Evolutionary conservation across 2,329 filamentous ascomycete species (phyloP).

Genomic region (Curvularia lunata): DNA sequence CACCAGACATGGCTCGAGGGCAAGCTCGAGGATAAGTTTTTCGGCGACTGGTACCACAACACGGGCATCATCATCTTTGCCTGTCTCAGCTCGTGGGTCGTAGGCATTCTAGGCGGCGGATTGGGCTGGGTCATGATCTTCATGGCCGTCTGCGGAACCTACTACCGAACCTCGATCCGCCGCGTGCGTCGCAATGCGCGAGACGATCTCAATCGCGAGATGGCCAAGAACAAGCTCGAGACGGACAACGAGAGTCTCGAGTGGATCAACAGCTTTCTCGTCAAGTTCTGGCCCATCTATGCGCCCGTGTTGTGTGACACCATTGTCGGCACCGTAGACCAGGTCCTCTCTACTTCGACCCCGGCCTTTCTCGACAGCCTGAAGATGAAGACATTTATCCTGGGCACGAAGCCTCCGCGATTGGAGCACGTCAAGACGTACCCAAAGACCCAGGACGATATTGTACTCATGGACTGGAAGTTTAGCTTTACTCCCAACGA

Average conservation of each 20-base stretch:
- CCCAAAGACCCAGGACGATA: slow-evolving; percentile 91
- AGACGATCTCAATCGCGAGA: slow-evolving; percentile 88
- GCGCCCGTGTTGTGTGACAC: slow-evolving; percentile 91
- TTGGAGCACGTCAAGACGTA: slow-evolving; percentile 99
- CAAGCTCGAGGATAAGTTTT: slow-evolving; percentile 86
- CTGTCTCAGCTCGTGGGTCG: slow-evolving; percentile 86
- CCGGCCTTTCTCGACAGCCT: slow-evolving; percentile 92
- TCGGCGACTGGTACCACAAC: slow-evolving; percentile 98
- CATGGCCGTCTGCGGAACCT: slow-evolving; percentile 90
- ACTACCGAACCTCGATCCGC: slow-evolving; percentile 94
- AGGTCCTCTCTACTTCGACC: slow-evolving; percentile 90
- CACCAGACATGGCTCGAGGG: slow-evolving; percentile 87
- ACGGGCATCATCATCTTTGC: slow-evolving; percentile 92
- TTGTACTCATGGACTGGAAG: slow-evolving; percentile 99
- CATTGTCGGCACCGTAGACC: slow-evolving; percentile 92
- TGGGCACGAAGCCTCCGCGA: slow-evolving; percentile 92
- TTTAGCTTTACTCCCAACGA: slow-evolving; percentile 99
- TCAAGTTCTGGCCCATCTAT: slow-evolving; percentile 99
- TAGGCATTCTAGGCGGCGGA: slow-evolving; percentile 87
- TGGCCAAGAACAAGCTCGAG: slow-evolving; percentile 85
- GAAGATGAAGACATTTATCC: slow-evolving; percentile 89
- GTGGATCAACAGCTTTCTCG: slow-evolving; percentile 98
- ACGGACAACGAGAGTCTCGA: slow-evolving; percentile 91
- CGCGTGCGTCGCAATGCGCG: slow-evolving; percentile 94
- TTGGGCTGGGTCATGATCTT: slow-evolving; percentile 92